Conservation (phyloP, 441 rosid species). For the Metrosideros polymorpha region DNA sequence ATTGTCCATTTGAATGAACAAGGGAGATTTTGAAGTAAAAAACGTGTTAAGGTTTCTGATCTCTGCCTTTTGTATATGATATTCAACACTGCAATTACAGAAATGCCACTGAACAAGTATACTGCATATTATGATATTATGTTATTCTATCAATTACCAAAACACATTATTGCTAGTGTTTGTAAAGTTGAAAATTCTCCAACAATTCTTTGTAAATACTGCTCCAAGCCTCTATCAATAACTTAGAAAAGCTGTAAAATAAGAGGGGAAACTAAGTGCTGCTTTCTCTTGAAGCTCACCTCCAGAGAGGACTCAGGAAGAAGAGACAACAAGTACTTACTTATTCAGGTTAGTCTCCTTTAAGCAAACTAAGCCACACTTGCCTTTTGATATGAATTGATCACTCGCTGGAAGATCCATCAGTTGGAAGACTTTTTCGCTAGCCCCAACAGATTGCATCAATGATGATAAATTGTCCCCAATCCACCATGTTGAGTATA, state of each 20-base stretch:
- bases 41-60: neutral
- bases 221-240: neutral
- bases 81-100: neutral
- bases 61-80: neutral
- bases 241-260: neutral
- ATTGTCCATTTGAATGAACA: neutral
- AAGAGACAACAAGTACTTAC: neutral
- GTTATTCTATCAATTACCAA: neutral
- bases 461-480: conserved; percentile 83
- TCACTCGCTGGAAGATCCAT: conserved; percentile 87
- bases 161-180: neutral
- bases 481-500: conserved; percentile 94
- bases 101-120: neutral
- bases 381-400: conserved; percentile 72
- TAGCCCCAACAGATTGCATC: conserved; percentile 98
- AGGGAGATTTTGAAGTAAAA: neutral
- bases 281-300: neutral
- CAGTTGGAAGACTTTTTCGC: conserved; percentile 94
- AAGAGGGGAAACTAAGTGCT: neutral
- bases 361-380: conserved; percentile 14
- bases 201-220: neutral
- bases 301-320: neutral
- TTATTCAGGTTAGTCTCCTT: neutral
- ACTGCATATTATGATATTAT: neutral
- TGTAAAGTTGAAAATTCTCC: neutral